These are phyloP conservation scores for Lasiosphaeriaceae sp. DNA, from an alignment of 495 filamentous ascomycete species.

Conservation along the genomic window DNA sequence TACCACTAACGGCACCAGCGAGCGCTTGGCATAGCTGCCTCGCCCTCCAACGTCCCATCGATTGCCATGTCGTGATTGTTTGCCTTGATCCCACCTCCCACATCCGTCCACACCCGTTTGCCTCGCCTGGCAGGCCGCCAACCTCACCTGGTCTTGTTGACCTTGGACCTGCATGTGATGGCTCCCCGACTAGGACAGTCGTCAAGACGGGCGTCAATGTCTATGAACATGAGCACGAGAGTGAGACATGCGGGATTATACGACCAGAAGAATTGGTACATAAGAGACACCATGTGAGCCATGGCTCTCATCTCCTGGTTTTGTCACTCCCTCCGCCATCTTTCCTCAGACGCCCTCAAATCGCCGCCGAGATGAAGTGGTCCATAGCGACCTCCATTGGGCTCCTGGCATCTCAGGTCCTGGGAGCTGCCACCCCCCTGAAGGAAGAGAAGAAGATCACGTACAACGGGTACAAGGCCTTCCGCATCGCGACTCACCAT, in stretches of 20 bases:
- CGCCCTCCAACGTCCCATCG: not conserved
- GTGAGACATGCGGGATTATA: not conserved
- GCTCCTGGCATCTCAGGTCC: constrained; percentile 13
- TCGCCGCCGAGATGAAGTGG: constrained; percentile 12
- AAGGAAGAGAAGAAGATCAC: constrained; percentile 17
- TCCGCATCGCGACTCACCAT: constrained; percentile 22
- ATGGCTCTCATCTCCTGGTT: not conserved
- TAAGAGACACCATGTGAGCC: too few species aligned
- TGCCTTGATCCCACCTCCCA: not conserved
- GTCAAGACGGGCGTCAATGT: not conserved
- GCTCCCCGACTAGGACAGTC: not conserved
- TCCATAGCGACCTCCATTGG: not conserved
- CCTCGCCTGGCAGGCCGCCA: not conserved
- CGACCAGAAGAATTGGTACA: not conserved
- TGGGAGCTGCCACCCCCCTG: constrained; percentile 15
- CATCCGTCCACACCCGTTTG: not conserved
- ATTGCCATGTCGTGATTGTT: constrained; percentile 1
- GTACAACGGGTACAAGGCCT: constrained; percentile 31
- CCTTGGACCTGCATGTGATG: not conserved
- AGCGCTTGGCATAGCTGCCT: not conserved
- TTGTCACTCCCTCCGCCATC: not conserved
- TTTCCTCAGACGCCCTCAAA: not conserved
- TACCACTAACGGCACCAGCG: not conserved
- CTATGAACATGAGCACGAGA: not conserved
- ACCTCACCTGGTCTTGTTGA: not conserved